Conservation (phyloP, 23 red algal species). For the Gracilaria domingensis region DNA sequence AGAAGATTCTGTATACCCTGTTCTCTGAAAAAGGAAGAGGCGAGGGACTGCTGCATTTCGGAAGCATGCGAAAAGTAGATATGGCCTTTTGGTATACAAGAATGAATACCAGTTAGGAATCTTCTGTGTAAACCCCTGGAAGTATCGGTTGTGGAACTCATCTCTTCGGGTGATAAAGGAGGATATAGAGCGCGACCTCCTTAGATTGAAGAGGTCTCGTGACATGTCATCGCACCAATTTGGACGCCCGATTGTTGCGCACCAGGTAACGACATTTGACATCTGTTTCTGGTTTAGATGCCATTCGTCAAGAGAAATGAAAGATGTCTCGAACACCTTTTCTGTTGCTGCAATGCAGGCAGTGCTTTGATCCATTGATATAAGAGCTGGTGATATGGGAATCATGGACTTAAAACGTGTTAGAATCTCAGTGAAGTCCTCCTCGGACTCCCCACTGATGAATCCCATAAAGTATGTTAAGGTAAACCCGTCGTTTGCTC, state of each 20-base stretch:
- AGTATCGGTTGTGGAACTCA: neutral
- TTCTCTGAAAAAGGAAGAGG: neutral
- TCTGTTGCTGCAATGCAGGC: slow-evolving; percentile 26
- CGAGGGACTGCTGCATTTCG: neutral
- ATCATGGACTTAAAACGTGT: slow-evolving; percentile 22
- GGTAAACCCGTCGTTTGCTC: slow-evolving; percentile 1
- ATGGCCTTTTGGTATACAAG: neutral
- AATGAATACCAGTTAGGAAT: slow-evolving; percentile 8
- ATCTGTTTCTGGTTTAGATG: slow-evolving; percentile 2
- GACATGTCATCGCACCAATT: slow-evolving; percentile 32
- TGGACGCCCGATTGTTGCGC: neutral
- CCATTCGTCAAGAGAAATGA: neutral
- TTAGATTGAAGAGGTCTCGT: neutral
- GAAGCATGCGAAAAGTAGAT: neutral
- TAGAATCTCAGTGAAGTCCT: slow-evolving; percentile 20
- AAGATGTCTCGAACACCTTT: slow-evolving; percentile 23
- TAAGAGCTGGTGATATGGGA: slow-evolving; percentile 3
- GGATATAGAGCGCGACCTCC: neutral
- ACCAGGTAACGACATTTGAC: neutral
- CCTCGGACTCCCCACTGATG: neutral
- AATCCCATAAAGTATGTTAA: slow-evolving; percentile 19
- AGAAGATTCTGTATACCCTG: neutral
- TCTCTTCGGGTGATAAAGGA: neutral
- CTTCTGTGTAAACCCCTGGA: neutral
- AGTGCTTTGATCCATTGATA: slow-evolving; percentile 21